phyloP scores from a whole-genome alignment of 768 basidiomycete genomes.

The Leccinum rimulosum region DNA sequence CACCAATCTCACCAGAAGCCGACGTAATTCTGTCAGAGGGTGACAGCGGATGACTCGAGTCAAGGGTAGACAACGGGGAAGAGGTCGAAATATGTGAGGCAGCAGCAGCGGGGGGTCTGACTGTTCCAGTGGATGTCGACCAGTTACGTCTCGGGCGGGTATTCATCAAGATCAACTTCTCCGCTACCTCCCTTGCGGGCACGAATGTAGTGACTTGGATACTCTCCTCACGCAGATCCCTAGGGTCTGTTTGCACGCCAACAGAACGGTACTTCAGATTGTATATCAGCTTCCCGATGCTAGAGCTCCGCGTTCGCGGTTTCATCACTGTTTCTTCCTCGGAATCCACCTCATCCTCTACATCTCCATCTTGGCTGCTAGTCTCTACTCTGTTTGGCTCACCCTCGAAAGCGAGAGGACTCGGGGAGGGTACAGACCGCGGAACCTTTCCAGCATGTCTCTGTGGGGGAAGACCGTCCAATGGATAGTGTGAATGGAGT shows the following conservation, averaged over 20 bases:
- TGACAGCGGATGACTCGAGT: conserved; percentile 13
- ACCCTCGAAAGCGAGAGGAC: conserved; percentile 30
- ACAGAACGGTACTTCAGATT: conserved; percentile 54
- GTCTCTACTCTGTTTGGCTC: conserved; percentile 50
- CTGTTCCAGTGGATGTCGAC: conserved; percentile 11
- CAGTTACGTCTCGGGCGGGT: conserved; percentile 21
- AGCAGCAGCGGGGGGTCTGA: not conserved
- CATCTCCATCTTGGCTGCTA: conserved; percentile 79
- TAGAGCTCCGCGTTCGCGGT: conserved; percentile 38
- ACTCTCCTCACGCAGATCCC: conserved; percentile 51
- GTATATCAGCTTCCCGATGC: conserved; percentile 15
- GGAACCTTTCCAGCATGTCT: conserved; percentile 65
- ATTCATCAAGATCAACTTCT: conserved; percentile 24
- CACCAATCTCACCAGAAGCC: conserved; percentile 7
- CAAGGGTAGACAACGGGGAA: conserved; percentile 10
- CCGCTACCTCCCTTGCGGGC: conserved; percentile 14
- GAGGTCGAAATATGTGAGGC: conserved; percentile 1
- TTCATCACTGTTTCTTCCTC: conserved; percentile 41
- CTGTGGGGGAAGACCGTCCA: conserved; percentile 82
- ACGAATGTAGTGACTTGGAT: conserved; percentile 51
- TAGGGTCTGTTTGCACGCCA: conserved; percentile 68
- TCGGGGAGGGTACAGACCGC: conserved; percentile 43
- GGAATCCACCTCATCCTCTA: conserved; percentile 68
- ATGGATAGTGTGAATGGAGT: conserved; percentile 74
- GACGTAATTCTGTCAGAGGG: conserved; percentile 18